Percentiles rank a stretch among this genome's conserved stretches.
Evolutionary conservation across 306 rosid species (phyloP).

Genomic region (Lathyrus sativus): DNA sequence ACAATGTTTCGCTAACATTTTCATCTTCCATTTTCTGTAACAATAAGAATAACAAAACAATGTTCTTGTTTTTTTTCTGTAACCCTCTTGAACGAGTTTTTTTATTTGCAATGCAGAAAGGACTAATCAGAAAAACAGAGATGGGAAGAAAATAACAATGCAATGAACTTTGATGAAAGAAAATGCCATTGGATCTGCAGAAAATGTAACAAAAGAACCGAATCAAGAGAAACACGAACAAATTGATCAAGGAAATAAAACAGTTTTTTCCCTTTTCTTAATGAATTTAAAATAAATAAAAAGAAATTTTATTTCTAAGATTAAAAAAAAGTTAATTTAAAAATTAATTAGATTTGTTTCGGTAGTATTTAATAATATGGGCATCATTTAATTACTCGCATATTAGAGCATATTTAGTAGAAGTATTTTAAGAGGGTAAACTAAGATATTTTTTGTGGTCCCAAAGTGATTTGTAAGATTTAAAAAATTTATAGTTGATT

Average conservation of each 20-base stretch:
- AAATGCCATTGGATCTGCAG: not conserved
- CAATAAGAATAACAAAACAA: too few relatives aligned
- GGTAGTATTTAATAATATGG: too few relatives aligned
- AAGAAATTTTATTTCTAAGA: too few relatives aligned
- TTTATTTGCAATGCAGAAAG: not conserved
- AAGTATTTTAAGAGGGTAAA: too few relatives aligned
- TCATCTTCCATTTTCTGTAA: conserved; percentile 58
- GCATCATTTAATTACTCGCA: too few relatives aligned
- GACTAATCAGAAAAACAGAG: not conserved
- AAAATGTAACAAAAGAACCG: not conserved
- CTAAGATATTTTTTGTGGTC: too few relatives aligned
- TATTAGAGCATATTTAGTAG: too few relatives aligned
- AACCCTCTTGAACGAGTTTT: not conserved
- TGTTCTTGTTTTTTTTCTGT: not conserved
- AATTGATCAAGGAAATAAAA: not conserved
- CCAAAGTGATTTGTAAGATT: too few relatives aligned
- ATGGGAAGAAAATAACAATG: conserved; percentile 1
- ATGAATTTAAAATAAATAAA: not conserved
- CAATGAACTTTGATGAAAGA: not conserved
- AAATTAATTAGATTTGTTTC: too few relatives aligned
- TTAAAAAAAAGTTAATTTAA: too few relatives aligned
- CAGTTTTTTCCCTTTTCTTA: not conserved
- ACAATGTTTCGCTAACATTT: conserved; percentile 38
- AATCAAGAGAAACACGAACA: not conserved
- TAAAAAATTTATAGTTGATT: too few relatives aligned